Base-by-base conservation (phyloP, 805 yeast genomes). In the Starmerella floricola region DNA sequence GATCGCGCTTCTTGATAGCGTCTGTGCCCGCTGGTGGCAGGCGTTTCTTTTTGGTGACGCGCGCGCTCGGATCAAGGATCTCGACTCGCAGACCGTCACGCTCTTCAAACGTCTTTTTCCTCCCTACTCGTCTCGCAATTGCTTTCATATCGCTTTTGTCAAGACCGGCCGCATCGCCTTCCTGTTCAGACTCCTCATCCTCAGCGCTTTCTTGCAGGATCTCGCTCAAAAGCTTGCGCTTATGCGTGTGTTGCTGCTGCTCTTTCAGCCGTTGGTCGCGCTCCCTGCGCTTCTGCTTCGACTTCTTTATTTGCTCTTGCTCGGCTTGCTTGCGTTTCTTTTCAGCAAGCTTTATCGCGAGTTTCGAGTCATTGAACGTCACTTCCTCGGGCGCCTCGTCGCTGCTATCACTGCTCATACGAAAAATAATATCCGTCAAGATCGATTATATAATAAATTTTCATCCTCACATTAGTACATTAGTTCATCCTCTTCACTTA, bases 341-440 rank as follows among this genome's bases (percentile, higher is more conserved):
- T 18, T 34, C 42, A 28, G 42, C 28, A 19, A 28, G 33, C 36
- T 34, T 24, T 8, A 41, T 33, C 17, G 42, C 30, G 20, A 39
- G 38, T 12, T 51, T 48, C 1, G 61, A 46, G 8, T 41, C 51
- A 17, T 38, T 31, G 36, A 57, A 46, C 8, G 54, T 45, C 33
- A 56, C 59, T 41, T 61, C 65, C 34, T 61, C 64, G 12, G 65
- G 65, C 3, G 64, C 64, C 35, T 55, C 61, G 45, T 61, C 64
- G 32, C 58, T 43, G 39, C 38, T 32, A n/a, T 30, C 32, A 12
- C 16, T 41, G 36, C 40, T 36, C 30, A 19, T 38, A 18, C n/a
- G n/a, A n/a, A n/a, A n/a, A n/a, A n/a, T n/a, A n/a, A n/a, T n/a
- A n/a, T n/a, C n/a, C n/a, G n/a, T n/a, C n/a, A n/a, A n/a, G n/a